A percentile compares a stretch with the other conserved stretches of the same genome.
These are phyloP conservation scores for Moricandia moricandioides DNA, from an alignment of 345 rosid genomes.

Conservation along the genomic window DNA sequence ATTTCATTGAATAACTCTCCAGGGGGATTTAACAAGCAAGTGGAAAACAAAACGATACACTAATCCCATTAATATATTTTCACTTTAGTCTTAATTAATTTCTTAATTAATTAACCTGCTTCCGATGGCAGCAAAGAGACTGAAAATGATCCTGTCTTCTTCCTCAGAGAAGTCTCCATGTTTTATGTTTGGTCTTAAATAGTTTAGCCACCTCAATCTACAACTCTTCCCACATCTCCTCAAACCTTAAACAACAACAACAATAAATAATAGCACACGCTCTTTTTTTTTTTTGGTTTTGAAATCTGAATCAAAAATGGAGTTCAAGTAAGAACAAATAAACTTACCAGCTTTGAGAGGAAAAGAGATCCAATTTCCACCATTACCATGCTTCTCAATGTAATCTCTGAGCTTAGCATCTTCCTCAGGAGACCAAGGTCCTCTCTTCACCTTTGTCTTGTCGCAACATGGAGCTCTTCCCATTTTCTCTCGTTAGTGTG, in stretches of 20 bases:
- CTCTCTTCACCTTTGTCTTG: slow-evolving; percentile 91
- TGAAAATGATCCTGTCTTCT: slow-evolving; percentile 75
- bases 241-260: slow-evolving; percentile 47
- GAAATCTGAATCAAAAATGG: not conserved
- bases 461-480: slow-evolving; percentile 99
- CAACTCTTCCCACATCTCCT: slow-evolving; percentile 98
- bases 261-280: slow-evolving; percentile 5
- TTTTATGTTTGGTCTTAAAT: slow-evolving; percentile 88
- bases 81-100: not conserved
- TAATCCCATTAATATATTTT: not conserved
- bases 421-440: slow-evolving; percentile 98
- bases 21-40: slow-evolving; percentile 10
- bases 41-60: not conserved
- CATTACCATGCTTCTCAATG: slow-evolving; percentile 81
- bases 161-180: slow-evolving; percentile 91
- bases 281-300: not conserved
- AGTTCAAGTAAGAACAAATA: not conserved
- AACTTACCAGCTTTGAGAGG: slow-evolving; percentile 87
- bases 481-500: slow-evolving; percentile 43
- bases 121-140: slow-evolving; percentile 77
- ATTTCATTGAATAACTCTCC: slow-evolving; percentile 27
- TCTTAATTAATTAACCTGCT: slow-evolving; percentile 84
- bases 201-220: slow-evolving; percentile 93
- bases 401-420: slow-evolving; percentile 80
- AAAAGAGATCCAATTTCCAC: slow-evolving; percentile 93